These are phyloP conservation scores for Eimeria zaria DNA, from an alignment of 169 alveolate species.

Conservation along the genomic window DNA sequence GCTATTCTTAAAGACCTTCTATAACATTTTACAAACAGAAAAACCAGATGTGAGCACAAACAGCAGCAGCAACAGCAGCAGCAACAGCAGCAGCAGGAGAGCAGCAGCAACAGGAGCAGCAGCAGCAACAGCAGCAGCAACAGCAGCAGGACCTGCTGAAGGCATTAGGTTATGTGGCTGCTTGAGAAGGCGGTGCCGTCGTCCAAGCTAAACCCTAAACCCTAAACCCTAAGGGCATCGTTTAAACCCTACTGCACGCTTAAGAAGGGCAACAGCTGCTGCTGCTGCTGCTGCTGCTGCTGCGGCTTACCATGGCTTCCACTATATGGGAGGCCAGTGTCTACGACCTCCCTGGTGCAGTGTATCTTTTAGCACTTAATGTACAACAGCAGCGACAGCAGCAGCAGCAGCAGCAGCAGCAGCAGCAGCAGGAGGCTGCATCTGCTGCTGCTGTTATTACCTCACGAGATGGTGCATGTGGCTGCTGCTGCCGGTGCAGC, in stretches of 20 bases:
- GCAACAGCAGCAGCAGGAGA: background rate
- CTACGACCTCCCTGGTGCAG: slow-evolving; percentile 12
- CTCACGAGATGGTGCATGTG: background rate
- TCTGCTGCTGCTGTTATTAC: background rate
- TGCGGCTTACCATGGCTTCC: slow-evolving; percentile 1
- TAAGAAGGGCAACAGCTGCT: no score
- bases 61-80: background rate
- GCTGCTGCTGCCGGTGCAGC: slow-evolving; percentile 42
- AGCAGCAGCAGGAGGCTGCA: background rate
- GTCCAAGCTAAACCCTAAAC: background rate
- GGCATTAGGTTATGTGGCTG: background rate
- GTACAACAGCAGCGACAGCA: slow-evolving; percentile 9
- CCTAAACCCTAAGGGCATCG: slow-evolving; percentile 14
- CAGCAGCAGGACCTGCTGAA: background rate
- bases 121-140: slow-evolving; percentile 2
- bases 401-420: background rate
- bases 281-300: no score
- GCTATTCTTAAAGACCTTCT: no score
- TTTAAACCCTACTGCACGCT: background rate
- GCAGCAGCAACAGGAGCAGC: background rate
- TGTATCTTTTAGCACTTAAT: slow-evolving; percentile 22
- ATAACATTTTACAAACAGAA: no score
- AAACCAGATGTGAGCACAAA: background rate
- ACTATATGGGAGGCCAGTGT: background rate
- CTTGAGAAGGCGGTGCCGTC: background rate